Conservation (phyloP, 1,284 basidiomycete genomes). For the Marasmius oreades region DNA sequence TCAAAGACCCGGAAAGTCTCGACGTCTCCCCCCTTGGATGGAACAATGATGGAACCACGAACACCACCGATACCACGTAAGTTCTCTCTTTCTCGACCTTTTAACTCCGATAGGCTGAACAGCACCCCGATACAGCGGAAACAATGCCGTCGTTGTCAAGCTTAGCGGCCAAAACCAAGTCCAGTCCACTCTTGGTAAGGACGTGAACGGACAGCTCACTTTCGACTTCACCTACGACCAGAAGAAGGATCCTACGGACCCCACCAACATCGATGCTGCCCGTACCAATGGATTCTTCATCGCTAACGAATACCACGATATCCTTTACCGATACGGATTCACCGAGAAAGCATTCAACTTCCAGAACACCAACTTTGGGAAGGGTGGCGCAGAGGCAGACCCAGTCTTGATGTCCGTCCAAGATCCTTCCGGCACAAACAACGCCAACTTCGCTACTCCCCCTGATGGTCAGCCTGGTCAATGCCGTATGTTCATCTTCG, state of each 20-base stretch:
- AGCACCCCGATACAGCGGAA: constrained; percentile 20
- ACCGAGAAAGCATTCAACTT: constrained; percentile 18
- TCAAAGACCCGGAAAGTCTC: constrained; percentile 32
- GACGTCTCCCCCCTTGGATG: constrained; percentile 20
- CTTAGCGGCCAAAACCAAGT: constrained; percentile 10
- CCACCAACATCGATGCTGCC: constrained; percentile 41
- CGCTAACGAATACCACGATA: constrained; percentile 47
- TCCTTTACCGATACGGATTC: constrained; percentile 35
- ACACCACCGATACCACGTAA: constrained; percentile 21
- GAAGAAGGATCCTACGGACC: constrained; percentile 20
- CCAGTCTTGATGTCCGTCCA: constrained; percentile 38
- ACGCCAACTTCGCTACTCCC: constrained; percentile 27
- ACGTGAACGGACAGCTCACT: neutral
- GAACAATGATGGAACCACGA: constrained; percentile 12
- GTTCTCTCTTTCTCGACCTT: neutral
- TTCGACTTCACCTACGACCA: constrained; percentile 38
- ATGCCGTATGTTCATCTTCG: constrained; percentile 34
- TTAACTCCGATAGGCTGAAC: neutral
- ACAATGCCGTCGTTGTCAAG: constrained; percentile 36
- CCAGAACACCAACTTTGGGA: constrained; percentile 12
- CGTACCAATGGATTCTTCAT: constrained; percentile 50
- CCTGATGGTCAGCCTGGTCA: constrained; percentile 33
- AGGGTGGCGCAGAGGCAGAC: constrained; percentile 27
- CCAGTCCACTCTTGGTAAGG: constrained; percentile 17
- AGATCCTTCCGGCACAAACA: constrained; percentile 33